Evolutionary conservation across 2,329 filamentous ascomycete species (phyloP), one percentile per base, ranked within the genome.

Genomic region (Aspergillus uvarum): DNA sequence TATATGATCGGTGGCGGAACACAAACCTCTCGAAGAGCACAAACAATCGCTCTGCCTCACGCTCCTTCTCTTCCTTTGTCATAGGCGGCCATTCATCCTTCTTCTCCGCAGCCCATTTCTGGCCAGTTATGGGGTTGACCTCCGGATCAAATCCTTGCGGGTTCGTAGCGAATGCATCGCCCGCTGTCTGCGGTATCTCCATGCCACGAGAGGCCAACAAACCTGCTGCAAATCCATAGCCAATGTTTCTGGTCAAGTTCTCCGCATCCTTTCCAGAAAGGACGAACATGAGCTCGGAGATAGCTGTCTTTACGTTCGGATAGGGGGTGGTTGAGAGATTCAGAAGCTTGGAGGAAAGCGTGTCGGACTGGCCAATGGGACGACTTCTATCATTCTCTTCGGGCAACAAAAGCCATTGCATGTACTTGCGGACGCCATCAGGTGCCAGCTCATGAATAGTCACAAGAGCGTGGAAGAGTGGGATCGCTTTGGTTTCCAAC

Each of bases 161-260:
- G 21, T 69, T 71, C 4, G 68, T 74, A 38, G 79, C 81, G 68
- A 79, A 82, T 6, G 82, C 81, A 66, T 88, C 83, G 10, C 86
- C 77, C 1, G 87, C 85, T 57, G 83, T 87, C 60, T 87, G 82
- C 0, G 92, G 91, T 22, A 96, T 81, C 0, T 88, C 83, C 12
- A 98, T 87, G 58, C 95, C 91, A 63, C 94, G 90, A 63, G 90
- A 89, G 78, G 93, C 89, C 16, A 99, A 80, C 72, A 95, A 96
- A 0, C 95, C 95, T 0, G 92, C 91, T 0, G 95, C 95, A 70
- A 91, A 96, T 0, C 95, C 95, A 72, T 96, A 99, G 0, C 95
- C 95, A 12, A 99, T 91, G 67, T 97, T 97, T 54, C 90, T 84
- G 0, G 98, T 90, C 70, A 97, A 95, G 31, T 83, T 89, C 16